phyloP scores from a whole-genome alignment of 768 basidiomycete species.

The Porpolomopsis calyptriformis region DNA sequence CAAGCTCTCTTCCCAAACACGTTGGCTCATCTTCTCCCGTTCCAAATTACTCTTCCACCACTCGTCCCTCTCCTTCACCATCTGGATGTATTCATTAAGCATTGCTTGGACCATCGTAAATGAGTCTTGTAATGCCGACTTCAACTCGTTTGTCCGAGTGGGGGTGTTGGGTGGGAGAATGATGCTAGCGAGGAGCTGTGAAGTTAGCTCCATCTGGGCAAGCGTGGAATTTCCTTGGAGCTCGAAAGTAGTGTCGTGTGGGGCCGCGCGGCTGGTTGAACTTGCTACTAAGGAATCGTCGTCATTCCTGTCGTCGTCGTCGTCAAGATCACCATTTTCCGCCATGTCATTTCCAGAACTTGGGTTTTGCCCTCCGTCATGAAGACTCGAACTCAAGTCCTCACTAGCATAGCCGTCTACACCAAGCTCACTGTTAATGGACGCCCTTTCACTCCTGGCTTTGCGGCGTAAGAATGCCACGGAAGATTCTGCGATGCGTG shows the following conservation, averaged over 20 bases:
- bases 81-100: slow-evolving; percentile 56
- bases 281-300: slow-evolving; percentile 35
- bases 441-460: background rate
- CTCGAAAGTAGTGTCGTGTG: slow-evolving; percentile 49
- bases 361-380: slow-evolving; percentile 12
- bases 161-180: slow-evolving; percentile 20
- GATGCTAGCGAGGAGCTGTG: slow-evolving; percentile 49
- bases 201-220: slow-evolving; percentile 71
- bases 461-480: background rate
- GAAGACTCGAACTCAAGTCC: slow-evolving; percentile 14
- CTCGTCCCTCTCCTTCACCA: slow-evolving; percentile 68
- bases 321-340: slow-evolving; percentile 13
- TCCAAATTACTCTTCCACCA: slow-evolving; percentile 63
- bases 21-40: slow-evolving; percentile 51
- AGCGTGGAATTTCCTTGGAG: slow-evolving; percentile 58
- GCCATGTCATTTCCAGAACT: slow-evolving; percentile 16
- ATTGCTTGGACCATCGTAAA: slow-evolving; percentile 45
- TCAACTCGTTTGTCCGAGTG: slow-evolving; percentile 11
- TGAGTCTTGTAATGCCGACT: slow-evolving; percentile 49
- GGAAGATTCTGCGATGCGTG: background rate
- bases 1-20: slow-evolving; percentile 85
- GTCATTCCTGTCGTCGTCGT: slow-evolving; percentile 18
- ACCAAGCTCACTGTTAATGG: background rate
- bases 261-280: slow-evolving; percentile 32
- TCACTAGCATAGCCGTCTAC: background rate